Evolutionary conservation across 2,329 filamentous ascomycete genomes (phyloP).

Genomic region (Penicillium sp.): DNA sequence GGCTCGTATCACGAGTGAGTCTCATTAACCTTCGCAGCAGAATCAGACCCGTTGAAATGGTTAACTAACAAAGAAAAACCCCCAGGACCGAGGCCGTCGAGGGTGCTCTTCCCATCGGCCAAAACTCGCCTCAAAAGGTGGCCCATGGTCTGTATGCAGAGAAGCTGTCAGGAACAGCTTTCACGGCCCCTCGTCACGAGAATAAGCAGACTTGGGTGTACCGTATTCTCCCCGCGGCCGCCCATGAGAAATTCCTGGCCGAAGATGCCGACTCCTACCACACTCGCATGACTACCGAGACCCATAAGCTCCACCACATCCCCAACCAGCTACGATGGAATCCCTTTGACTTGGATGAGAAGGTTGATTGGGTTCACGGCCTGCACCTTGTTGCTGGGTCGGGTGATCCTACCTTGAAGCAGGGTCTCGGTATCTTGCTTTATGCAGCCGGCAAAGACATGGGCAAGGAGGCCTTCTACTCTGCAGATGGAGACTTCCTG

Average conservation of each 20-base stretch:
- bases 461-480: conserved; percentile 80
- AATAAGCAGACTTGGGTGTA: conserved; percentile 77
- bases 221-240: conserved; percentile 67
- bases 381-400: conserved; percentile 76
- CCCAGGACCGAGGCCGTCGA: conserved; percentile 75
- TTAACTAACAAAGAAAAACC: background rate
- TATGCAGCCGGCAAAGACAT: conserved; percentile 81
- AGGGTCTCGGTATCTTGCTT: conserved; percentile 77
- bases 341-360: conserved; percentile 73
- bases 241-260: conserved; percentile 57
- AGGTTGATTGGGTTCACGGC: conserved; percentile 69
- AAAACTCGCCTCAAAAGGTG: conserved; percentile 82
- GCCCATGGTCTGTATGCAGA: conserved; percentile 81
- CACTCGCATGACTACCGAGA: conserved; percentile 45
- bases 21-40: background rate
- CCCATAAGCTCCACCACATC: conserved; percentile 69
- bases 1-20: conserved; percentile 74
- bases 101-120: conserved; percentile 72
- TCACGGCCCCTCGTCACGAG: conserved; percentile 69
- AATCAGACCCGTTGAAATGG: background rate
- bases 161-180: conserved; percentile 73
- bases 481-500: conserved; percentile 77
- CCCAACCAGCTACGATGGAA: conserved; percentile 84
- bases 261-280: conserved; percentile 53
- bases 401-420: conserved; percentile 78